Evolutionary conservation across 208 protist species (phyloP).

Genomic region (Leishmania lainsoni): DNA sequence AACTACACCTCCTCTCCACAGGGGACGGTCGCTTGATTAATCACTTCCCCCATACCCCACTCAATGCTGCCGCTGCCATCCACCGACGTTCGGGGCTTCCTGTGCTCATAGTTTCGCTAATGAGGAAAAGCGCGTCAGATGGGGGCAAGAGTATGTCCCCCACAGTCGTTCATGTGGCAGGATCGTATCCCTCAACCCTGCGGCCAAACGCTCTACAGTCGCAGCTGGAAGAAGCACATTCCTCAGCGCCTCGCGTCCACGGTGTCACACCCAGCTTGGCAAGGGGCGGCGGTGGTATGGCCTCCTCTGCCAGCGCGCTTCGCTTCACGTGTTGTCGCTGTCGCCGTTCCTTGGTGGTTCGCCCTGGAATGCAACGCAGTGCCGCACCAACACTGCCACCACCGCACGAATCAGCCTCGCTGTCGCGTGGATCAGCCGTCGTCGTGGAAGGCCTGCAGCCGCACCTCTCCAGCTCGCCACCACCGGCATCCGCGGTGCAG

Average conservation of each 20-base stretch:
- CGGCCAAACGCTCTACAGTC: too few relatives aligned
- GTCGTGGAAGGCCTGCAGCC: background rate
- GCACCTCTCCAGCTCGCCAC: background rate
- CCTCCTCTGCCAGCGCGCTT: background rate
- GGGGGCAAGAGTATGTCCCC: background rate
- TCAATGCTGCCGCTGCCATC: background rate
- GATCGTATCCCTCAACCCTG: background rate
- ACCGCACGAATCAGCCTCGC: background rate
- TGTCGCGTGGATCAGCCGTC: background rate
- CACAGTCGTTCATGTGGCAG: background rate
- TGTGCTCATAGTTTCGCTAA: background rate
- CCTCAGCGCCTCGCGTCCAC: background rate
- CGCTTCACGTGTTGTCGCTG: slow-evolving; percentile 33
- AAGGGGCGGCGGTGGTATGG: background rate
- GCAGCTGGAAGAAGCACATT: background rate
- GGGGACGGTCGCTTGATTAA: background rate
- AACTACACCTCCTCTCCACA: background rate
- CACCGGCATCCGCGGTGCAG: background rate
- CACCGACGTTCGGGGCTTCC: background rate
- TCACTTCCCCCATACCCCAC: background rate
- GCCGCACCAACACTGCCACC: background rate
- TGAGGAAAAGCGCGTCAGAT: background rate
- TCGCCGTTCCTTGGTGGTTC: slow-evolving; percentile 15
- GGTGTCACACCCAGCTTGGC: background rate
- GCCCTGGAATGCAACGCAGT: slow-evolving; percentile 5